phyloP scores from a whole-genome alignment of 176 grass and related monocot genomes.

The Lolium rigidum region DNA sequence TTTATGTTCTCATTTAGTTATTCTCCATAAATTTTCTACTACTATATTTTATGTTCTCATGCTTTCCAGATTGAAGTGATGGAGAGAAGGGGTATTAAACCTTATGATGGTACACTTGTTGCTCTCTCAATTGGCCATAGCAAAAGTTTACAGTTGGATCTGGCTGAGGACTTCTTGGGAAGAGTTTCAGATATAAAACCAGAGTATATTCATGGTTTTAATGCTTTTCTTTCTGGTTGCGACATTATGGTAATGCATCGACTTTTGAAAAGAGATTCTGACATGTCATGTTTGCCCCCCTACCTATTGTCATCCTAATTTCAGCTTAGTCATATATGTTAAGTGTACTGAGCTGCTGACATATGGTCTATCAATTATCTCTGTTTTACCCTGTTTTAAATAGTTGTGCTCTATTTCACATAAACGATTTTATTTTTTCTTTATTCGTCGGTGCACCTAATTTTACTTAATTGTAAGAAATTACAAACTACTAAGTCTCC shows the following conservation, averaged over 20 bases:
- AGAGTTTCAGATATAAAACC: constrained; percentile 64
- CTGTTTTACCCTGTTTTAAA: constrained; percentile 22
- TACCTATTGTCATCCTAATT: constrained; percentile 18
- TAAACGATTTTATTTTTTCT: constrained; percentile 20
- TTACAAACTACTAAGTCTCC: constrained; percentile 11
- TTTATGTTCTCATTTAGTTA: constrained; percentile 37
- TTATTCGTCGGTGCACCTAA: constrained; percentile 1
- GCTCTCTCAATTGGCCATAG: constrained; percentile 68
- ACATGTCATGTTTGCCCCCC: constrained; percentile 30
- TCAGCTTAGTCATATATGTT: not conserved
- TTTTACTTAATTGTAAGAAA: constrained; percentile 9
- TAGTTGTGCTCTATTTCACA: constrained; percentile 9
- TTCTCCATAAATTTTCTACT: not conserved
- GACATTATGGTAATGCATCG: constrained; percentile 66
- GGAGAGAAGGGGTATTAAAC: constrained; percentile 60
- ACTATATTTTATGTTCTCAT: constrained; percentile 36
- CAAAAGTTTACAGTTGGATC: constrained; percentile 67
- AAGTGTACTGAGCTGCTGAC: not conserved
- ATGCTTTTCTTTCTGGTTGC: constrained; percentile 75
- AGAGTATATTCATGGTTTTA: constrained; percentile 57
- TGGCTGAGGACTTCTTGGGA: constrained; percentile 70
- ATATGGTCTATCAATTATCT: constrained; percentile 16
- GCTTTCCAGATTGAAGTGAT: constrained; percentile 75
- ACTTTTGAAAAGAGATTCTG: constrained; percentile 33
- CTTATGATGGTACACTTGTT: constrained; percentile 58